Base-by-base conservation (phyloP, 2,329 filamentous ascomycete species). In the Amphichorda felina region DNA sequence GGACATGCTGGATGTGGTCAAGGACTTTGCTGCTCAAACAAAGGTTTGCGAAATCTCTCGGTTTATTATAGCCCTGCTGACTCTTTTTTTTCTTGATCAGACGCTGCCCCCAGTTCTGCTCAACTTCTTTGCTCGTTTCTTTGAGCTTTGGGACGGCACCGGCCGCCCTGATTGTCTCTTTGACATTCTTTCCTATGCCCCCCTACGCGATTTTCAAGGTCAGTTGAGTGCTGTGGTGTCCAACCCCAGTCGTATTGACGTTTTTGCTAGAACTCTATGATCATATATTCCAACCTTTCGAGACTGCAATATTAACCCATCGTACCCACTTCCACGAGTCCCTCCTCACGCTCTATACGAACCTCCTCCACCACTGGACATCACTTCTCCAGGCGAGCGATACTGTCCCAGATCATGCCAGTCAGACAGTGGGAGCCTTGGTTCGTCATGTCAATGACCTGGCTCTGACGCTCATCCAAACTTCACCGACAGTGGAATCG, bases 281-380 rank as follows among this genome's bases (percentile, higher is more conserved):
- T 18, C 51, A 58, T n/a, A 57, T 70, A 10, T 64, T 79, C 15
- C 48, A 57, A 17, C 63, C 60, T 1, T 54, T 80, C 10, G 73
- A 81, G 45, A 53, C 54, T 1, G 60, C 59, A 16, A 47, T 75
- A 1, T 53, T 75, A 8, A 61, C 70, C 43, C 63, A 66, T 29
- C 62, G 60, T 1, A 39, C 64, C 0, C 48, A 61, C 5, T 73
- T 76, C 1, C 79, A 78, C 45, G 49, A 70, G 0, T 61, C 62
- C 3, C 59, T 93, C 3, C 64, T 91, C 3, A 54, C 55, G 2
- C 76, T 86, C 41, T 91, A 89, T 54, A 77, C 70, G 2, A 55
- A 57, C 9, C 60, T 93, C 5, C 66, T 89, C 31, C 69, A 65
- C 9, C 69, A 75, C 39, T 80, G 75, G 75, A 61, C 59, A 6